A percentile compares a stretch with the other conserved stretches of the same genome.
Conservation (phyloP, 2,329 filamentous ascomycete species). For the Pseudogymnoascus destructans region DNA sequence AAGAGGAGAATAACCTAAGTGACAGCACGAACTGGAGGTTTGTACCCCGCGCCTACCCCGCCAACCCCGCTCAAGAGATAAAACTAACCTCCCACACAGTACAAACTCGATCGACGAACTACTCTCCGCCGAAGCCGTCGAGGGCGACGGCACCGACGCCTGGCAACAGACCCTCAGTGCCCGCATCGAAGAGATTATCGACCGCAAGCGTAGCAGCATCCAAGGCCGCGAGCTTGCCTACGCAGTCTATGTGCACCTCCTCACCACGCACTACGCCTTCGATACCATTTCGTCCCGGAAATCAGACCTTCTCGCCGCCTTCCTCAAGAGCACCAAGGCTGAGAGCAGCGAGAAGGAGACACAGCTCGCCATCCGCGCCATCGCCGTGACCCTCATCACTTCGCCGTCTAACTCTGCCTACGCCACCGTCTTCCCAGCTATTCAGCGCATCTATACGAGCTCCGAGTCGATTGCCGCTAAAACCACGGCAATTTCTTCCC, state of each 20-base stretch:
- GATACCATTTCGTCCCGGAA: slow-evolving; percentile 43
- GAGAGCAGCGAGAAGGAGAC: slow-evolving; percentile 51
- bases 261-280: slow-evolving; percentile 48
- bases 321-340: slow-evolving; percentile 49
- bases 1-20: slow-evolving; percentile 38
- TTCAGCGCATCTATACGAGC: slow-evolving; percentile 48
- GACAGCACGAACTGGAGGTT: slow-evolving; percentile 43
- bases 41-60: slow-evolving; percentile 5
- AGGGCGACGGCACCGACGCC: slow-evolving; percentile 35
- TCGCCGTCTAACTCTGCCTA: slow-evolving; percentile 47
- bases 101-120: slow-evolving; percentile 39
- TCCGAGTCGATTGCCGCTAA: slow-evolving; percentile 45
- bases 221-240: slow-evolving; percentile 50
- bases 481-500: slow-evolving; percentile 51
- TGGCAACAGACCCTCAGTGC: slow-evolving; percentile 46
- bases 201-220: slow-evolving; percentile 54
- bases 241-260: slow-evolving; percentile 41
- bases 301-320: slow-evolving; percentile 42
- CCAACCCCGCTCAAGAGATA: background rate
- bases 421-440: slow-evolving; percentile 38
- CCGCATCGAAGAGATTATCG: slow-evolving; percentile 49
- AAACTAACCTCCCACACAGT: slow-evolving; percentile 18
- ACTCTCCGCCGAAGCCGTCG: slow-evolving; percentile 32
- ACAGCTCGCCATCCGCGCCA: slow-evolving; percentile 40
- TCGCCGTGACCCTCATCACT: slow-evolving; percentile 51